Evolutionary conservation across 495 filamentous ascomycete genomes (phyloP).

Genomic region (Elasticomyces elasticus): DNA sequence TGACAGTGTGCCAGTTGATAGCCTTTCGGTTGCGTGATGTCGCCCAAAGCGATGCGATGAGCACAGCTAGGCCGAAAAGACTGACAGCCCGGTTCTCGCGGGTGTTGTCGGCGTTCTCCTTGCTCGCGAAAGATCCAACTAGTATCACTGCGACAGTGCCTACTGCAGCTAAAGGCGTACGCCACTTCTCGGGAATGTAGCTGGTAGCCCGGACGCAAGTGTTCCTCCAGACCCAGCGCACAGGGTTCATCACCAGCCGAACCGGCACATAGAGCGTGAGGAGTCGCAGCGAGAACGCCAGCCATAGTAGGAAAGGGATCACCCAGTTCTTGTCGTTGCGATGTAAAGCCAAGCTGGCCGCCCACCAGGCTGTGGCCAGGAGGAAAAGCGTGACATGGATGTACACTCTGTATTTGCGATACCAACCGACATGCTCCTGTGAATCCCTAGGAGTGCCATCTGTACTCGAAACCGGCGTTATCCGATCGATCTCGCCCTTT

Average conservation of each 20-base stretch:
- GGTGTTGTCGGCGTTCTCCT: slow-evolving; percentile 63
- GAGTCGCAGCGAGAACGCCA: slow-evolving; percentile 62
- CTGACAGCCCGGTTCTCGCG: slow-evolving; percentile 68
- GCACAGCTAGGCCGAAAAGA: slow-evolving; percentile 67
- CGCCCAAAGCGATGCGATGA: slow-evolving; percentile 52
- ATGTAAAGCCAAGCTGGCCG: slow-evolving; percentile 59
- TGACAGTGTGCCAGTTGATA: slow-evolving; percentile 81
- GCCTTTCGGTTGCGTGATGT: slow-evolving; percentile 62
- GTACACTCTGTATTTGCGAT: slow-evolving; percentile 35
- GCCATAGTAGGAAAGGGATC: slow-evolving; percentile 72
- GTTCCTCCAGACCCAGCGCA: slow-evolving; percentile 54
- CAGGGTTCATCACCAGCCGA: slow-evolving; percentile 52
- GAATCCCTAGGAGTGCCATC: slow-evolving; percentile 26
- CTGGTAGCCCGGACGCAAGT: slow-evolving; percentile 44
- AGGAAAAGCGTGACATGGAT: slow-evolving; percentile 44
- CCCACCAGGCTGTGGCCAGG: slow-evolving; percentile 75
- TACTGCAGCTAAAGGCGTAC: slow-evolving; percentile 48
- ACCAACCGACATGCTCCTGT: slow-evolving; percentile 25
- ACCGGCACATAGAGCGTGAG: slow-evolving; percentile 64
- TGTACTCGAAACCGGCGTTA: slow-evolving; percentile 12
- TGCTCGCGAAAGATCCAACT: slow-evolving; percentile 62
- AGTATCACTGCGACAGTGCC: slow-evolving; percentile 59
- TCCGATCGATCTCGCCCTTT: slow-evolving; percentile 32
- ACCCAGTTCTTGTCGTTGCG: slow-evolving; percentile 70
- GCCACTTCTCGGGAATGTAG: slow-evolving; percentile 52